Evolutionary conservation across 2,329 filamentous ascomycete species (phyloP), one percentile per base, ranked within the genome.

Genomic region (Clarireedia paspali): DNA sequence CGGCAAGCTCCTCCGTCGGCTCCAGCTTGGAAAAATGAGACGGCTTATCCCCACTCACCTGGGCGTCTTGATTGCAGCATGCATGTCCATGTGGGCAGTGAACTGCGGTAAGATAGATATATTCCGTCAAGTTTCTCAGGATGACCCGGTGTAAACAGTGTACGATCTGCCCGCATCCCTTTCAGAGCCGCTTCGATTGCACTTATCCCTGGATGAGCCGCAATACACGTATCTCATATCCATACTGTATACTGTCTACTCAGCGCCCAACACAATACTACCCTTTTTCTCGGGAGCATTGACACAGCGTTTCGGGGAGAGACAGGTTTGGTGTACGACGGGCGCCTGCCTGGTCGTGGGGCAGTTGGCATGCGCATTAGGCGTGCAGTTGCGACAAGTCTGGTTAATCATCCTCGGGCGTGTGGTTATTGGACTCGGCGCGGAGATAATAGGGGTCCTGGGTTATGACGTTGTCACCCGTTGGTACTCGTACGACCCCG

Each of bases 161-260:
- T 56, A 56, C 46, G 53, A 56, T 46, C 20, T 56, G 6, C 53
- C 53, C 14, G 47, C 53, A 24, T 50, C 38, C 3, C 53, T 56
- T 15, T 56, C 53, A 4, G 46, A 27, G n/a, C 39, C 34, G 14
- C 53, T 56, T 20, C 46, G 51, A 46, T 49, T 4, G 23, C 48
- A 56, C 20, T 48, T 56, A 12, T 30, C 17, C 14, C 26, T 50
- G 15, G 4, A 26, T n/a, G 53, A 56, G 15, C 10, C 47, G 7
- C 38, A 50, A 20, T 56, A 45, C 24, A 36, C 53, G 7, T 56
- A 44, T n/a, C 38, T 51, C n/a, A 38, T 56, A 26, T 50, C 53
- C 5, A 24, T 45, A 24, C 39, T 56, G 6, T 56, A 56, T 46
- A 50, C 53, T 14, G 20, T 30, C 38, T 56, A 56, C 40, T 50